Conservation (phyloP, 1,284 basidiomycete genomes). For the Pyrrhoderma noxium region DNA sequence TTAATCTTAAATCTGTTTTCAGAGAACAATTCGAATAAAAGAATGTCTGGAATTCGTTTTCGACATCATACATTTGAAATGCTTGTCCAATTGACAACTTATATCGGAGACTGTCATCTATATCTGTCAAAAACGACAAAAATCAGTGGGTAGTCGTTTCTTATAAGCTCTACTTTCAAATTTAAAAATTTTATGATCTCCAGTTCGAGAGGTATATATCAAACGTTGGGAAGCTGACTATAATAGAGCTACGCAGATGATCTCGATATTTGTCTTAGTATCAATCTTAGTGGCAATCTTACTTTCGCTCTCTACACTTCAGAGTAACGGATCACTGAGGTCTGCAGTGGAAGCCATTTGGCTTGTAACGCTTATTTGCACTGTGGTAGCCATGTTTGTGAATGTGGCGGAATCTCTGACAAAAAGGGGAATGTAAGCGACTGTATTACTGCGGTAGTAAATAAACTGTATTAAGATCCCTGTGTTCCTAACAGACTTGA, state of each 20-base stretch:
- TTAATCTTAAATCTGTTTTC: neutral
- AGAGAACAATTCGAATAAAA: constrained; percentile 3
- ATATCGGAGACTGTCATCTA: neutral
- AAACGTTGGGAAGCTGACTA: too few relatives aligned
- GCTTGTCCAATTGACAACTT: neutral
- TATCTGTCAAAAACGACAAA: constrained; percentile 4
- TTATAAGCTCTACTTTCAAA: neutral
- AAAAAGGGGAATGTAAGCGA: too few relatives aligned
- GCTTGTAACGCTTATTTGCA: constrained; percentile 9
- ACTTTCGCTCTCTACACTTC: neutral
- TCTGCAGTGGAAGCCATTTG: constrained; percentile 8
- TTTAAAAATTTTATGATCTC: too few relatives aligned
- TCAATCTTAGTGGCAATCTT: constrained; percentile 11
- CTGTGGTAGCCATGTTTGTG: constrained; percentile 7
- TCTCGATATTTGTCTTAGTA: constrained; percentile 1
- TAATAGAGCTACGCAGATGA: too few relatives aligned
- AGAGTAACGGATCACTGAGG: neutral
- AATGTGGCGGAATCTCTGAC: neutral
- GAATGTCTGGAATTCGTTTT: constrained; percentile 7
- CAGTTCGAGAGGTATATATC: neutral
- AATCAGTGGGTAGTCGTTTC: neutral
- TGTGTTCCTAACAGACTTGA: too few relatives aligned
- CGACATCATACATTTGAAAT: constrained; percentile 8
- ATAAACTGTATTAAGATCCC: too few relatives aligned
- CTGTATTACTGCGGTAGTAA: too few relatives aligned